Evolutionary conservation across 805 yeast species (phyloP).

Genomic region (Jamesozyma spencerorum): DNA sequence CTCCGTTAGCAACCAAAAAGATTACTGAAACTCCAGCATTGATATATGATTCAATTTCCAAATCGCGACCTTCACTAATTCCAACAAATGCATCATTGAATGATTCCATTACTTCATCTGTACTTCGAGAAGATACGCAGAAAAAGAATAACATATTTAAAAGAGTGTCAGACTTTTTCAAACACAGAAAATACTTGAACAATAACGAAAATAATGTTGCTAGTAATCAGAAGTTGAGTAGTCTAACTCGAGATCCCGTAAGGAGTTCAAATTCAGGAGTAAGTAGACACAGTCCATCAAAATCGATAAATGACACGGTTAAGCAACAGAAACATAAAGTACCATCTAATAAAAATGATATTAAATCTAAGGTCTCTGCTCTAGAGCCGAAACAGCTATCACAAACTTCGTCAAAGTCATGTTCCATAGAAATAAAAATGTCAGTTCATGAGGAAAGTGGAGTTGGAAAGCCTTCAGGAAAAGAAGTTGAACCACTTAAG

Average conservation of each 20-base stretch:
- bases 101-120: not conserved
- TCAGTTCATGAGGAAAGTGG: not conserved
- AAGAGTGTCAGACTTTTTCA: conserved; percentile 30
- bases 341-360: not conserved
- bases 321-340: not conserved
- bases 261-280: not conserved
- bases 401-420: not conserved
- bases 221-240: not conserved
- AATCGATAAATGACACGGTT: not conserved
- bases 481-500: not conserved
- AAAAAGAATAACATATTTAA: conserved; percentile 27
- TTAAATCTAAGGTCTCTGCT: no score
- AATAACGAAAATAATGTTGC: not conserved
- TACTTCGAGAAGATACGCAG: not conserved
- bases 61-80: no score
- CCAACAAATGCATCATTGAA: no score
- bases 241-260: no score
- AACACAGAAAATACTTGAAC: conserved; percentile 10
- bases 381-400: no score
- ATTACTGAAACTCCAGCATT: not conserved
- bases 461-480: no score
- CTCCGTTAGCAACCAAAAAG: conserved; percentile 4
- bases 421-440: not conserved
- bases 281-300: not conserved
- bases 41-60: no score